Base-by-base conservation (phyloP, 1,284 basidiomycete genomes). In the Malassezia yamatoensis region DNA sequence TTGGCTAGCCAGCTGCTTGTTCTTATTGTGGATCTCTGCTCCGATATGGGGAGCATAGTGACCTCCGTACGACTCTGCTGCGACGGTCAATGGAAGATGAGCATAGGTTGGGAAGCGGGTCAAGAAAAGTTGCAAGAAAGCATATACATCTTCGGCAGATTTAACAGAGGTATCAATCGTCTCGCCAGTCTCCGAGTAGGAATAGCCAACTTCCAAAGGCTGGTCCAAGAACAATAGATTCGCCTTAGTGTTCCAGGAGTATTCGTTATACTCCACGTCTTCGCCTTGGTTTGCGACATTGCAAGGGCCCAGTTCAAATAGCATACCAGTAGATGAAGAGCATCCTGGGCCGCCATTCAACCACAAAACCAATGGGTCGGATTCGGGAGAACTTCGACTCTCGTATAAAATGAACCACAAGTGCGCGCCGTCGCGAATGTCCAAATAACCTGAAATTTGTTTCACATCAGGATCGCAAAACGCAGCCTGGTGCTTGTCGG, bases 351-450 rank as follows among this genome's bases (percentile, higher is more conserved):
- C 87, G 44, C 88, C 89, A 67, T 89, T 90, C 40, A 91, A 78
- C 90, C 90, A 93, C 53, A 94, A 79, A 29, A 90, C 80, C 4
- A 94, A 79, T 10, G 89, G 89, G 16, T 86, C 88, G 45, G 82
- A 79, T 49, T 80, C 77, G 1, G 90, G 88, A 24, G 82, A 79
- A 57, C 77, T 79, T 40, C 89, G 81, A 2, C 84, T 82, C 77
- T 91, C 88, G 67, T 90, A 90, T 79, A 88, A 87, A 29, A 86
- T 88, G 78, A 88, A 90, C 81, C 88, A 89, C 20, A 90, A 80
- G 66, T 90, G 88, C 67, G 87, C 88, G 63, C 85, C 83, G 32
- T 87, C 82, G 0, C 84, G 83, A 59, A 93, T 83, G 71, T 94
- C 90, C 39, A 96, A 83, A 76, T 91, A 94, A 12, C 75, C 75